These are phyloP conservation scores for Trichosporon sp. DNA, from an alignment of 1,284 basidiomycete genomes.

Conservation along the genomic window DNA sequence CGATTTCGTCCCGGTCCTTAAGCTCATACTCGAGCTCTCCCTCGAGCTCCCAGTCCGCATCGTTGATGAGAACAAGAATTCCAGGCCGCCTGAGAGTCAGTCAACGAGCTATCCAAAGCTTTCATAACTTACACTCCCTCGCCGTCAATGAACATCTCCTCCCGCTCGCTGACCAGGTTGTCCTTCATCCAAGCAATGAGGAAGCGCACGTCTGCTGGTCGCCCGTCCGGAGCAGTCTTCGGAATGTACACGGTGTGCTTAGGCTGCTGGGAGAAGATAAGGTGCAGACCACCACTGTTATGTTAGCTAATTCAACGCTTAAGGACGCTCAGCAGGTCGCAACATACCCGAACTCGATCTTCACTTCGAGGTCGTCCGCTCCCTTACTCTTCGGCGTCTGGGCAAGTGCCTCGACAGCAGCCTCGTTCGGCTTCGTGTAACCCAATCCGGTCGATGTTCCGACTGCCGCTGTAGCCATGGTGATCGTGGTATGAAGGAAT, in stretches of 20 bases:
- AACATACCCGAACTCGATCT: conserved; percentile 22
- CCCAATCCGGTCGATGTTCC: conserved; percentile 25
- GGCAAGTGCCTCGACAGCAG: neutral
- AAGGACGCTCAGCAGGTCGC: neutral
- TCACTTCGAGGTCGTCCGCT: conserved; percentile 15
- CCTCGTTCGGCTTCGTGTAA: conserved; percentile 17
- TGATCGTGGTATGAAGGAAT: conserved; percentile 6
- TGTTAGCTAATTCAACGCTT: neutral
- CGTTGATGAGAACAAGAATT: conserved; percentile 90
- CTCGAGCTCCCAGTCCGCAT: conserved; percentile 97
- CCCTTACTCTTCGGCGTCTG: neutral
- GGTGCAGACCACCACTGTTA: conserved; percentile 73
- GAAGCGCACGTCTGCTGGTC: conserved; percentile 63
- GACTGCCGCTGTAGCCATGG: conserved; percentile 12
- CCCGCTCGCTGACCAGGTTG: conserved; percentile 73
- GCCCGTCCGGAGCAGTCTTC: conserved; percentile 42
- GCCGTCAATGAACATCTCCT: conserved; percentile 83
- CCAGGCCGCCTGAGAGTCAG: conserved; percentile 70
- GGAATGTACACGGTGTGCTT: conserved; percentile 62
- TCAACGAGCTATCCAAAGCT: neutral
- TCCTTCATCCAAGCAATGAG: conserved; percentile 74
- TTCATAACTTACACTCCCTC: conserved; percentile 77
- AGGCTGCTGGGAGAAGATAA: conserved; percentile 66
- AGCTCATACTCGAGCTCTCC: conserved; percentile 84
- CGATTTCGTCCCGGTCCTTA: conserved; percentile 76